Conservation (phyloP, 306 rosid genomes). For the Heteromeles arbutifolia region DNA sequence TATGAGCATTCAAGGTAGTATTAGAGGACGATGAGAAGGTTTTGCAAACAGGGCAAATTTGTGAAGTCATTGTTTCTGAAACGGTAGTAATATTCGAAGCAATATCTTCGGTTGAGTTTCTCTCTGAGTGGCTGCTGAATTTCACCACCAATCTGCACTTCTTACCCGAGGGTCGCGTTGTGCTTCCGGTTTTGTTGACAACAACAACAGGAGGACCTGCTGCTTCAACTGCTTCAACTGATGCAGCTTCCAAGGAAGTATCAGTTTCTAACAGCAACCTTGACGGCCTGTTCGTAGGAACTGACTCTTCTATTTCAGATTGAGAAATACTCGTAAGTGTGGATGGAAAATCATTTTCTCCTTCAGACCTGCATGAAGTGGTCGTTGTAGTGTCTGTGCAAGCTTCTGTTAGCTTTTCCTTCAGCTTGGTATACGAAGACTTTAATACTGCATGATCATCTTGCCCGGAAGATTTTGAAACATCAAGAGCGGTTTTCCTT, state of each 20-base stretch:
- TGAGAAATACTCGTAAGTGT: constrained; percentile 34
- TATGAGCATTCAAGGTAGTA: constrained; percentile 61
- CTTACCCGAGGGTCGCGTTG: constrained; percentile 26
- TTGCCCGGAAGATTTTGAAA: constrained; percentile 19
- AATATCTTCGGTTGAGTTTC: constrained; percentile 36
- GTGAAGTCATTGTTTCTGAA: constrained; percentile 47
- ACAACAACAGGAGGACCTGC: constrained; percentile 2
- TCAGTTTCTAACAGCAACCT: constrained; percentile 20
- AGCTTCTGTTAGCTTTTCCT: constrained; percentile 23
- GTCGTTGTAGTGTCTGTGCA: constrained; percentile 14
- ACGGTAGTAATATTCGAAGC: constrained; percentile 27
- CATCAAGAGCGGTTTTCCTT: constrained; percentile 9
- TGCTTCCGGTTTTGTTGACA: constrained; percentile 22
- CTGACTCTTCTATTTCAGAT: constrained; percentile 36
- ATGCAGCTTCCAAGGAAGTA: constrained; percentile 28
- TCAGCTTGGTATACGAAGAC: constrained; percentile 12
- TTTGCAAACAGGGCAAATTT: constrained; percentile 62
- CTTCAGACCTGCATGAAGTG: constrained; percentile 39
- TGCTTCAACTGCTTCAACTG: constrained; percentile 21
- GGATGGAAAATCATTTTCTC: constrained; percentile 40
- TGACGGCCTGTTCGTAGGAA: constrained; percentile 29
- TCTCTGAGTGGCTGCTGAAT: constrained; percentile 23
- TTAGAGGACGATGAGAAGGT: constrained; percentile 53
- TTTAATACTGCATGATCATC: constrained; percentile 23
- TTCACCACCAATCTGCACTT: constrained; percentile 45